Percentiles rank a stretch among this genome's conserved stretches.
These are phyloP conservation scores for Lepidium africanum DNA, from an alignment of 345 rosid species.

Conservation along the genomic window DNA sequence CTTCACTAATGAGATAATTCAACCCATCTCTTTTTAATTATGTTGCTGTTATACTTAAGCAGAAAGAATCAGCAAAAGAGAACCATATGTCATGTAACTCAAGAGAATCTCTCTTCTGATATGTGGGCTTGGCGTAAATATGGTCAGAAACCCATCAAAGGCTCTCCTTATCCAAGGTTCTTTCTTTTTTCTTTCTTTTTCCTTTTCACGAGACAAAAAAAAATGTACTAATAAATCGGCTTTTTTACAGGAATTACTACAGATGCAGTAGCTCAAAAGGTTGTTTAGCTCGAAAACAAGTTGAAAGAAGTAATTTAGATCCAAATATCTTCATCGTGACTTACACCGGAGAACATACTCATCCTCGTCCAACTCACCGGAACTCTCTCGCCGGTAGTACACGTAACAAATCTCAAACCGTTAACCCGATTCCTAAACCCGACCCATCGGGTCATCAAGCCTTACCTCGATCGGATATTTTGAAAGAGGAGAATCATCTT, in stretches of 20 bases:
- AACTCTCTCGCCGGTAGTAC: constrained; percentile 91
- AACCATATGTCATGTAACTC: constrained; percentile 58
- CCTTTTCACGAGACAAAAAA: background rate
- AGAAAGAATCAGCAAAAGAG: constrained; percentile 70
- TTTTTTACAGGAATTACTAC: constrained; percentile 62
- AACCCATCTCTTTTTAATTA: background rate
- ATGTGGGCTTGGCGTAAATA: constrained; percentile 97
- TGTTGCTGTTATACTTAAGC: background rate
- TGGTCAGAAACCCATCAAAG: constrained; percentile 96
- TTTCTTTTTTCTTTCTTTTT: background rate
- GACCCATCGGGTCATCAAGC: constrained; percentile 10
- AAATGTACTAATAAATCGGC: background rate
- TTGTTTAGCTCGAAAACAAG: constrained; percentile 43
- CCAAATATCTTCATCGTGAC: constrained; percentile 56
- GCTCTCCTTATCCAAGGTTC: constrained; percentile 89
- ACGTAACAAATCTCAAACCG: constrained; percentile 42
- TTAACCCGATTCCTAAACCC: constrained; percentile 18
- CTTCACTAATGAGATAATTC: background rate
- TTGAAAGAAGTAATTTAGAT: constrained; percentile 67
- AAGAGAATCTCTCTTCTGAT: constrained; percentile 69
- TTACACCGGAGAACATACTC: constrained; percentile 85
- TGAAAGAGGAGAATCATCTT: constrained; percentile 29
- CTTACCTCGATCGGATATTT: background rate
- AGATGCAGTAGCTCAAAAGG: constrained; percentile 88
- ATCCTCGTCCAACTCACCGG: constrained; percentile 83